These are phyloP conservation scores for Pelargonium nanum DNA, from an alignment of 345 rosid genomes.

Conservation along the genomic window DNA sequence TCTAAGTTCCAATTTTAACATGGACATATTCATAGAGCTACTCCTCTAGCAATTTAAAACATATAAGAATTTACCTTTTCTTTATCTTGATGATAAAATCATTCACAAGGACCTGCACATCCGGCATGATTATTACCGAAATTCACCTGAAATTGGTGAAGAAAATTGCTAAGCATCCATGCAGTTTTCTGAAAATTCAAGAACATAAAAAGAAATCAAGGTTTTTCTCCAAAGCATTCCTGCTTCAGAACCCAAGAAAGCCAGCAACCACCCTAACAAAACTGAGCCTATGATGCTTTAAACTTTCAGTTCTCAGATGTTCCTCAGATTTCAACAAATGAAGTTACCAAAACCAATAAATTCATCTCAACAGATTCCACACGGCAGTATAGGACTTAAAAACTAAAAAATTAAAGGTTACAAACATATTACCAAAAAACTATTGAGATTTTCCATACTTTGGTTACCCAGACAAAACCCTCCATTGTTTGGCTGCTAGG, in stretches of 20 bases:
- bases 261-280: not conserved
- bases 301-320: not conserved
- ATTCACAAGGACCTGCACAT: slow-evolving; percentile 57
- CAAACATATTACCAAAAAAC: not conserved
- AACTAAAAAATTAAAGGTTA: too few species aligned
- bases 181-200: not conserved
- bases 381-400: not conserved
- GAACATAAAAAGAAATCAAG: not conserved
- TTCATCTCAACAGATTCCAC: not conserved
- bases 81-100: slow-evolving; percentile 78
- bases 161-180: not conserved
- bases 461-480: not conserved
- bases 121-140: slow-evolving; percentile 53
- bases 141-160: slow-evolving; percentile 19
- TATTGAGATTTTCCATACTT: not conserved
- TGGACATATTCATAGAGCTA: not conserved
- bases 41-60: not conserved
- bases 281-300: not conserved
- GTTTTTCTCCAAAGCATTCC: not conserved
- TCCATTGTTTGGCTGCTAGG: not conserved
- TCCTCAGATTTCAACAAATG: not conserved
- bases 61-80: slow-evolving; percentile 45
- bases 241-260: not conserved
- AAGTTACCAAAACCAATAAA: not conserved
- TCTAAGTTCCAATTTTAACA: not conserved